Base-by-base conservation (phyloP, 768 basidiomycete genomes). In the Crepidotus variabilis region DNA sequence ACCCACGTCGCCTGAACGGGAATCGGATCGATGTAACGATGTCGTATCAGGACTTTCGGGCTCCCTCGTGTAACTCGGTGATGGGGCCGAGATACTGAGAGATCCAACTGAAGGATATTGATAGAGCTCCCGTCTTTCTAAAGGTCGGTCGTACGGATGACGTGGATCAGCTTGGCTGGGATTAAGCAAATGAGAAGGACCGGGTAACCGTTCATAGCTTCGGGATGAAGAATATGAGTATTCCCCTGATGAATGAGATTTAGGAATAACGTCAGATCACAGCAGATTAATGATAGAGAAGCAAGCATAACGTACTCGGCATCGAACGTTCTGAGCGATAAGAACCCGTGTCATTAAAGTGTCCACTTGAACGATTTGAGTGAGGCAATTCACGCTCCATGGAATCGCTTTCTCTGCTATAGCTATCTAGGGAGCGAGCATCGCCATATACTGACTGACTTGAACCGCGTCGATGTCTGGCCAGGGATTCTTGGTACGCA, bases 1-100 rank as follows among this genome's bases (percentile, higher is more conserved):
- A 22, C 62, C 66, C n/a, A 62, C 59, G 18, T 65, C 64, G 43
- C 66, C 65, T 13, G 59, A 60, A 22, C 60, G 62, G 7, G 62
- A 43, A 22, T 56, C 61, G 6, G 63, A 57, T 20, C 50, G 55
- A 43, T 53, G 58, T 9, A 56, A 36, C 11, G 62, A 60, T 16
- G 47, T 52, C 22, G 60, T 53, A 10, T 60, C 58, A 9, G 63
- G 59, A 54, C 60, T 61, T 18, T 57, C 58, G 50, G 28, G 28
- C 28, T 56, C 50, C 48, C 57, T 53, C 16, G 56, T 32, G 50
- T 57, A 52, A 16, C 59, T 51, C 10, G 64, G 50, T 8, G 57
- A 45, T 13, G 60, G 56, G 11, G 60, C 62, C 6, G 62, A 61
- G 50, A 65, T 60, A 21, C 55, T 57, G 36, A 62, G 59, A 18